These are phyloP conservation scores for Neospora caninum DNA, from an alignment of 169 alveolate species.

Conservation along the genomic window DNA sequence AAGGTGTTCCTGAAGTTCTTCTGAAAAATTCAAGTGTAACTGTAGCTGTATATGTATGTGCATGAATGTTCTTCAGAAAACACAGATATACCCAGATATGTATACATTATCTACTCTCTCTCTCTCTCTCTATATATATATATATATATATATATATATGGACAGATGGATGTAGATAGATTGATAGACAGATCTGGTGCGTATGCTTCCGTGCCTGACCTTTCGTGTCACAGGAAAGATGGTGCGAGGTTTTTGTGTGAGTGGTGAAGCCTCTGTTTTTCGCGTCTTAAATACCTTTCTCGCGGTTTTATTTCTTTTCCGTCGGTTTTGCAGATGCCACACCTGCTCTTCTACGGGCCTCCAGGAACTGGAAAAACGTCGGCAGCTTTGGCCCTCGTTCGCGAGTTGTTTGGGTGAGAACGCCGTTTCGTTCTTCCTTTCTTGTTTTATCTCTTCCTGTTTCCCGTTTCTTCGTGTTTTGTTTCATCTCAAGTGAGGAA, in stretches of 20 bases:
- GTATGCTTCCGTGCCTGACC: neutral
- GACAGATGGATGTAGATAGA: neutral
- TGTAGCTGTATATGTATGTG: too few relatives aligned
- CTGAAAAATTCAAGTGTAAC: too few relatives aligned
- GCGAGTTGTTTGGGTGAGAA: constrained; percentile 88
- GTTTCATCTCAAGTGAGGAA: neutral
- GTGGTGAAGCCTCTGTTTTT: neutral
- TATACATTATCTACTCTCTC: too few relatives aligned
- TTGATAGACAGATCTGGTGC: neutral
- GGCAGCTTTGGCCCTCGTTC: constrained; percentile 92
- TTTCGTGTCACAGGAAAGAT: neutral
- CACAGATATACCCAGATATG: too few relatives aligned
- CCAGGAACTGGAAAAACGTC: constrained; percentile 95
- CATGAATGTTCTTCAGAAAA: too few relatives aligned
- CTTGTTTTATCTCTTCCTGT: neutral
- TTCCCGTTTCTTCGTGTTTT: neutral
- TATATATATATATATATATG: too few relatives aligned
- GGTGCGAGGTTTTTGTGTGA: neutral
- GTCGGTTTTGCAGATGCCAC: constrained; percentile 70
- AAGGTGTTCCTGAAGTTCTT: too few relatives aligned
- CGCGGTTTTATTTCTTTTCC: neutral
- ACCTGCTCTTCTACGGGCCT: constrained; percentile 90
- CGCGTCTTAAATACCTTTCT: neutral
- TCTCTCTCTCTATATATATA: too few relatives aligned
- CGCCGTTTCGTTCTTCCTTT: too few relatives aligned